Conservation (phyloP, 1,139 yeast species). For the Zhuliangozyma blackwelliae region DNA sequence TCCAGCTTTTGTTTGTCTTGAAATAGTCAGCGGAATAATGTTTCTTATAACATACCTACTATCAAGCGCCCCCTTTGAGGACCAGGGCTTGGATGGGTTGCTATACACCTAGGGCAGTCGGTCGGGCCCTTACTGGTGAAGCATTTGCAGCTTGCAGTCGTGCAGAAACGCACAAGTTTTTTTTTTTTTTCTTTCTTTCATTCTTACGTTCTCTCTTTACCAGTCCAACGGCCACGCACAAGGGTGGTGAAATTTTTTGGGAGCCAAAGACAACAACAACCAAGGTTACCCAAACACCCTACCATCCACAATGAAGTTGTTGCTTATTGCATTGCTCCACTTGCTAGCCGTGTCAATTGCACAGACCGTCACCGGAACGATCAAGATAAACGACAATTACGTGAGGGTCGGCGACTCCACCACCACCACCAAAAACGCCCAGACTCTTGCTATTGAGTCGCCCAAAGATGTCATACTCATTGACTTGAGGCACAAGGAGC, state of each 20-base stretch:
- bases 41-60: constrained; percentile 6
- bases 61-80: constrained; percentile 4
- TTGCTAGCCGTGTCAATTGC: constrained; percentile 15
- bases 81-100: constrained; percentile 7
- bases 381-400: constrained; percentile 21
- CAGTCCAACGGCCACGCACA: too few species aligned
- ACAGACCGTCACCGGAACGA: constrained; percentile 22
- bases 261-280: not conserved
- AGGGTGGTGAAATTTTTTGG: constrained; percentile 2
- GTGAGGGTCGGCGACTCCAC: constrained; percentile 28
- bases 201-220: too few species aligned
- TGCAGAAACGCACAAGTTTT: too few species aligned
- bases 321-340: constrained; percentile 9
- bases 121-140: too few species aligned
- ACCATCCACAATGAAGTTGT: constrained; percentile 10
- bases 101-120: constrained; percentile 1
- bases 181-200: too few species aligned
- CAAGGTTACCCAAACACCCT: not conserved
- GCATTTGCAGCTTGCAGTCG: too few species aligned
- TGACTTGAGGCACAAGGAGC: constrained; percentile 17
- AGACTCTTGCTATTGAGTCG: constrained; percentile 26
- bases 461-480: constrained; percentile 32
- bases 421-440: constrained; percentile 28
- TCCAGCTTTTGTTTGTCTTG: constrained; percentile 9
- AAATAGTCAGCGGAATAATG: constrained; percentile 8